Base-by-base conservation (phyloP, 345 rosid species). In the Acer yangbiense region DNA sequence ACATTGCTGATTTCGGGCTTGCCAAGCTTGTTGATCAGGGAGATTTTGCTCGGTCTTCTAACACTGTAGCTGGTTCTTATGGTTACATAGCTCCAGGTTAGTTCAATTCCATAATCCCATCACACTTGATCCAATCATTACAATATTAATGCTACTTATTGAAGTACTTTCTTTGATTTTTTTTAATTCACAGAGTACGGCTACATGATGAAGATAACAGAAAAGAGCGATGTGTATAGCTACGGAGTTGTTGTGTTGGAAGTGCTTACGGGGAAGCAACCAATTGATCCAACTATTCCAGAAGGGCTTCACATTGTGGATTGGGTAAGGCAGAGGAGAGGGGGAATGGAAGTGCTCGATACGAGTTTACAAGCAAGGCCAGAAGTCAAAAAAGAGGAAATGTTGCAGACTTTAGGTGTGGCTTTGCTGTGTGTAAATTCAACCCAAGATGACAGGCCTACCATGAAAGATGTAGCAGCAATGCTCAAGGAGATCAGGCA, bases 41-140 rank as follows among this genome's bases (percentile, higher is more conserved):
- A 7, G 91, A 92, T 35, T 89, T 91, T 6, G 89, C 94, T 48
- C 87, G 91, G 65, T 93, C 99, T 70, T 92, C 97, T 76, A 93
- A 89, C 76, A 95, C 97, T 6, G 89, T 96, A 63, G 97, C 98
- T 12, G 98, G 99, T 69, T 94, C 98, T 16, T 96, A 91, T 72
- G 98, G 99, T 65, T 95, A 95, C 86, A 96, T 96, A 50, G 97
- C 99, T 58, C 99, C 99, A 44, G 98, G 98, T 93, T 74, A 81
- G 82, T 72, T 72, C 71, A 14, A 58, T 50, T 29, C 21, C 4
- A 41, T 32, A 61, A 17, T 61, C 46, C 46, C 76, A 41, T 60
- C 67, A 20, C 68, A 61, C 18, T 52, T 43, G 8, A 13, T 43
- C 11, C 41, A 61, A 18, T 54, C 61, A 65, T 71, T 25, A 23